These are phyloP conservation scores for Dittrichia graveolens DNA, from an alignment of 129 eudicot genomes.

Conservation along the genomic window DNA sequence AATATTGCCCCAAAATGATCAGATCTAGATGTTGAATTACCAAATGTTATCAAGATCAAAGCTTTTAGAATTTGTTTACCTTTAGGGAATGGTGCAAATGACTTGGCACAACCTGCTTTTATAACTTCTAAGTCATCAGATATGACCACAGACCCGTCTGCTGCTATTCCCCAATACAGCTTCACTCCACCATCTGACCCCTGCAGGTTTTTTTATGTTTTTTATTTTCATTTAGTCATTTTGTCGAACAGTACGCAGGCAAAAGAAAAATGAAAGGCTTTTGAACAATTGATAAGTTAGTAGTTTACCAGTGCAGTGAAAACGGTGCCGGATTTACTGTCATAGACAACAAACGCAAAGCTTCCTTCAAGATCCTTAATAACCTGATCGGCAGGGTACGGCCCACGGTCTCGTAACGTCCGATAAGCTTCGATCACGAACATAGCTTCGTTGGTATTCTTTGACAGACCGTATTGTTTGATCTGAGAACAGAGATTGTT, in stretches of 20 bases:
- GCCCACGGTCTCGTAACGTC: constrained; percentile 89
- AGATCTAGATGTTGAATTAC: background rate
- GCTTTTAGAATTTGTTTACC: constrained; percentile 39
- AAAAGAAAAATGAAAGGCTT: background rate
- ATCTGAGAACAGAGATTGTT: constrained; percentile 71
- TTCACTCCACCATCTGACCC: constrained; percentile 92
- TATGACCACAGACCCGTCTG: constrained; percentile 90
- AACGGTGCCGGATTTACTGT: constrained; percentile 77
- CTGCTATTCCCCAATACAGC: constrained; percentile 88
- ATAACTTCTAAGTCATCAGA: constrained; percentile 77
- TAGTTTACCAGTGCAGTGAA: constrained; percentile 77
- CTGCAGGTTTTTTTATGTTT: constrained; percentile 21
- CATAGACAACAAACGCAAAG: constrained; percentile 87
- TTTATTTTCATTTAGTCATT: background rate
- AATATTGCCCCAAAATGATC: background rate
- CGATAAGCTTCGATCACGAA: constrained; percentile 86
- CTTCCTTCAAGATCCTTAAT: constrained; percentile 88
- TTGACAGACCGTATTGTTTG: constrained; percentile 76
- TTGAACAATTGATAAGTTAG: background rate
- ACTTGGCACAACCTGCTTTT: constrained; percentile 88
- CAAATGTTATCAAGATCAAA: background rate
- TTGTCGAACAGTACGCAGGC: constrained; percentile 18
- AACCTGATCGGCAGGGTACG: constrained; percentile 93
- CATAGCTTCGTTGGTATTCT: constrained; percentile 80
- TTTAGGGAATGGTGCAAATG: constrained; percentile 91